Percentiles rank a stretch among this genome's conserved stretches.
These are phyloP conservation scores for Chaetomium cochliodes DNA, from an alignment of 495 filamentous ascomycete genomes.

Conservation along the genomic window DNA sequence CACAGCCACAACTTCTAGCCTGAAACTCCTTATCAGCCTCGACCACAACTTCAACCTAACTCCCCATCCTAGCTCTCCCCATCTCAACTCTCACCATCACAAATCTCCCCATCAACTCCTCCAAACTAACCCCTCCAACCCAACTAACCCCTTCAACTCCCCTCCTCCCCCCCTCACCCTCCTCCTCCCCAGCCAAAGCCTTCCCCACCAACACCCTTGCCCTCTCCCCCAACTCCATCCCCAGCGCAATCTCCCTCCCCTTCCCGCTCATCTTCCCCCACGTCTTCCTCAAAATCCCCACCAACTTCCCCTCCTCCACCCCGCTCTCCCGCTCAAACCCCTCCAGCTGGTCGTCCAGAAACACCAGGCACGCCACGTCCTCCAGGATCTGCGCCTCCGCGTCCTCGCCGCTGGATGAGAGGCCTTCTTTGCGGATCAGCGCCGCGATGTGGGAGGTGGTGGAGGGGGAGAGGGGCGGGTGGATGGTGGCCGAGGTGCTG, in stretches of 20 bases:
- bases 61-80: too few species aligned
- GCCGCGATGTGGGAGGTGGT: slow-evolving; percentile 53
- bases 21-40: too few species aligned
- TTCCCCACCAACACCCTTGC: slow-evolving; percentile 59
- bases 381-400: slow-evolving; percentile 70
- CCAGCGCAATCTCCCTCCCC: slow-evolving; percentile 66
- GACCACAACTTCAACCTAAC: too few species aligned
- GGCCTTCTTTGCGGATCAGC: slow-evolving; percentile 64
- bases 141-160: too few species aligned
- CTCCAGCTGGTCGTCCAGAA: slow-evolving; percentile 81
- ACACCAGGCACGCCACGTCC: slow-evolving; percentile 83
- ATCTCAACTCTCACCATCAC: too few species aligned
- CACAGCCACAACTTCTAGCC: too few species aligned
- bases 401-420: slow-evolving; percentile 48
- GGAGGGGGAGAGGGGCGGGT: slow-evolving; percentile 37
- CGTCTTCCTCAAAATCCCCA: slow-evolving; percentile 73
- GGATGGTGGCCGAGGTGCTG: slow-evolving; percentile 42
- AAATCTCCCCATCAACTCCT: too few species aligned
- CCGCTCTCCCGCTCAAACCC: slow-evolving; percentile 59
- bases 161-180: too few species aligned
- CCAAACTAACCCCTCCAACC: too few species aligned
- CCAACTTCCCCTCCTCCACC: slow-evolving; percentile 69
- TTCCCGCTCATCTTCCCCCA: slow-evolving; percentile 76
- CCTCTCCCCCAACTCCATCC: slow-evolving; percentile 61
- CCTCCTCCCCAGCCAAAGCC: slow-evolving; percentile 48